Base-by-base conservation (phyloP, 2,329 filamentous ascomycete species). In the Epichloe sp. region DNA sequence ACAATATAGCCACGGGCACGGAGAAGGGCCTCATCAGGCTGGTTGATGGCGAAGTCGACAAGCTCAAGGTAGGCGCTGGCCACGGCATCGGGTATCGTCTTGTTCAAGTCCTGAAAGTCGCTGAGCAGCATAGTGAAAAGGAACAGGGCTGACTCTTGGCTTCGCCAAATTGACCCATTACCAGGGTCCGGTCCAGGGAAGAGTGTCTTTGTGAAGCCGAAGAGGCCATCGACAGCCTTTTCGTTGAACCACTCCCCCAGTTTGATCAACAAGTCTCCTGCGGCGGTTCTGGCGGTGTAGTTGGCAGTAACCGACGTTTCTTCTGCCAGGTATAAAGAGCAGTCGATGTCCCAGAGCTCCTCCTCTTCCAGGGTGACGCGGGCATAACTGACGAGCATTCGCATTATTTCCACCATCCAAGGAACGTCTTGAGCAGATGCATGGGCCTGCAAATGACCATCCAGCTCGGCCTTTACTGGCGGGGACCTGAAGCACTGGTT, bases 241-340 rank as follows among this genome's bases (percentile, higher is more conserved):
- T 80, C 75, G 57, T 83, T 80, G 50, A 95, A 78, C 90, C 89
- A 95, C 65, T 96, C 90, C 87, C 88, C 88, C 53, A 95, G 75
- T 70, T 95, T 96, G 68, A 95, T 89, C 31, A 95, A 77, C 47
- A 98, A 73, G 64, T 97, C 93, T 47, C 89, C 90, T 56, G 88
- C 93, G 41, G 91, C 93, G 17, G 88, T 95, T 58, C 93, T 82
- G 14, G 93, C 87, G 0, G 93, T 96, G 69, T 97, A 98, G 66
- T 97, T 97, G 35, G 90, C 87, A 12, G 89, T 95, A 17, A 96
- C 86, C 2, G 89, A 91, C 2, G 88, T 91, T 69, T 97, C 91
- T 67, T 98, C 93, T 1, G 89, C 91, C 45, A 98, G 76, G 68
- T 94, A 98, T 2, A 98, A 78, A 53, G 95, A 97, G 58, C 94